Percentiles rank a stretch among this genome's conserved stretches.
phyloP scores from a whole-genome alignment of 495 filamentous ascomycete genomes.

The Pseudevernia furfuracea region DNA sequence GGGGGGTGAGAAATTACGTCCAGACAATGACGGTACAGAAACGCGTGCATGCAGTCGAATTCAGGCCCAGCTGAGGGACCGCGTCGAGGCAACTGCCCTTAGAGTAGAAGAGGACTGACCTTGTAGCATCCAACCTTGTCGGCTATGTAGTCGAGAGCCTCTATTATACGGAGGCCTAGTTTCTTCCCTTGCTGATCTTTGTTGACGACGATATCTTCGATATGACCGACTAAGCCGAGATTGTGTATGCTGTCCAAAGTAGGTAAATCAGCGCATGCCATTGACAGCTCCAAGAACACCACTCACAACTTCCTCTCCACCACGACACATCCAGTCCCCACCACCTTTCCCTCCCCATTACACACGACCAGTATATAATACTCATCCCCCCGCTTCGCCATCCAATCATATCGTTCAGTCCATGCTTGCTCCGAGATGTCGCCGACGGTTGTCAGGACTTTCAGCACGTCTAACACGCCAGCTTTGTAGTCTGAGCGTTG shows the following conservation, averaged over 20 bases:
- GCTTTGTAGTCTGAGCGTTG: conserved; percentile 66
- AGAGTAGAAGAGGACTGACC: conserved; percentile 40
- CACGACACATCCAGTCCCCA: conserved; percentile 80
- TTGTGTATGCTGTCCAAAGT: conserved; percentile 27
- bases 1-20: not conserved
- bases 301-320: conserved; percentile 54
- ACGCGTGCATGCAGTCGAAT: not conserved
- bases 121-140: conserved; percentile 87
- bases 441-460: conserved; percentile 87
- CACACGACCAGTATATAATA: conserved; percentile 83
- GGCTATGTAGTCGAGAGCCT: conserved; percentile 85
- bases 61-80: not conserved
- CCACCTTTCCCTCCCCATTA: conserved; percentile 60
- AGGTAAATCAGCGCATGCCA: not conserved
- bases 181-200: conserved; percentile 96
- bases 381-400: conserved; percentile 64
- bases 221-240: conserved; percentile 66
- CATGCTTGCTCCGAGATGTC: conserved; percentile 71
- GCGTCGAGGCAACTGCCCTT: not conserved
- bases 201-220: conserved; percentile 94
- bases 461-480: conserved; percentile 82
- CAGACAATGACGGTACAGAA: not conserved
- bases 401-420: conserved; percentile 75
- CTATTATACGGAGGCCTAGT: conserved; percentile 83
- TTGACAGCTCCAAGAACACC: conserved; percentile 17